These are phyloP conservation scores for Austropuccinia psidii DNA, from an alignment of 1,284 basidiomycete species.

Conservation along the genomic window DNA sequence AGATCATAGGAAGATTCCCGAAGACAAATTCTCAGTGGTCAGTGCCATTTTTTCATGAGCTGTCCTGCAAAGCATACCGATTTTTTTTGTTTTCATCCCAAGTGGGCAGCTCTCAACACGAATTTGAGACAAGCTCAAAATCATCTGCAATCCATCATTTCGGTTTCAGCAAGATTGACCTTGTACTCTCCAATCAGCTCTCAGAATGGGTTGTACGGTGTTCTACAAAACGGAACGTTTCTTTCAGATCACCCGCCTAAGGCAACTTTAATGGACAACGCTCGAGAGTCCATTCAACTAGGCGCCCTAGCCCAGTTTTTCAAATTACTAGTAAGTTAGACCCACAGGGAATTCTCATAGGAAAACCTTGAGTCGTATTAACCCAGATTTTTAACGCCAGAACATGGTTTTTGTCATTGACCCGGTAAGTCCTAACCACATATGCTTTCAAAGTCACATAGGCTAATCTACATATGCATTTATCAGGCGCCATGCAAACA, in stretches of 20 bases:
- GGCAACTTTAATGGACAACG: slow-evolving; percentile 16
- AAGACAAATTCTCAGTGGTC: slow-evolving; percentile 1
- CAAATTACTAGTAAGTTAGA: slow-evolving; percentile 1
- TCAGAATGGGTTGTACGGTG: slow-evolving; percentile 8
- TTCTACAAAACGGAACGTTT: slow-evolving; percentile 29
- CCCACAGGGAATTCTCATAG: not conserved
- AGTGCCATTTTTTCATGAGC: no score
- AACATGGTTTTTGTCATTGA: slow-evolving; percentile 34
- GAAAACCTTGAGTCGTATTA: not conserved
- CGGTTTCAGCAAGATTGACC: slow-evolving; percentile 5
- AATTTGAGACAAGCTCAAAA: not conserved
- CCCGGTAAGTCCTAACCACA: not conserved
- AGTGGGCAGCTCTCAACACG: slow-evolving; percentile 22
- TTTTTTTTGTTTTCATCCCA: no score
- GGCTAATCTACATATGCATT: not conserved
- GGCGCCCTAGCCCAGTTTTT: slow-evolving; percentile 22
- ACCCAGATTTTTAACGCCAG: not conserved
- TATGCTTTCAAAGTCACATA: not conserved
- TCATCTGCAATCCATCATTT: slow-evolving; percentile 10
- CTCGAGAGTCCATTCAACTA: slow-evolving; percentile 9
- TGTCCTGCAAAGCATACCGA: no score
- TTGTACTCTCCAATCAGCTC: slow-evolving; percentile 29
- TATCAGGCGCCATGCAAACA: slow-evolving; percentile 18
- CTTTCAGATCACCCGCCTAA: slow-evolving; percentile 18
- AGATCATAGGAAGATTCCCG: not conserved